Percentiles rank a stretch among this genome's conserved stretches.
These are phyloP conservation scores for Flaveria sonorensis DNA, from an alignment of 129 eudicot species.

Conservation along the genomic window DNA sequence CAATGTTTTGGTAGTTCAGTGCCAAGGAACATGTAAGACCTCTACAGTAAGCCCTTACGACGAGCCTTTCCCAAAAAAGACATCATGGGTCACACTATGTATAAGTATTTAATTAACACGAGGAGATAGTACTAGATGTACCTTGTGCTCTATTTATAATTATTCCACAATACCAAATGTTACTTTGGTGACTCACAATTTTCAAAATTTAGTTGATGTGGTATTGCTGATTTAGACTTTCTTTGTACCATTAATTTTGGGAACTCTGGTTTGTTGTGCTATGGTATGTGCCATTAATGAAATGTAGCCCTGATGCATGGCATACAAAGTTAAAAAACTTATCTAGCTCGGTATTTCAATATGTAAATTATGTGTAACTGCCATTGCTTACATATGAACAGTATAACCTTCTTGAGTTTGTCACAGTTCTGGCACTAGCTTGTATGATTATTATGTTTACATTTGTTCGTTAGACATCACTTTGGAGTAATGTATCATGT, in stretches of 20 bases:
- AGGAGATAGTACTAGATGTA: slow-evolving; percentile 4
- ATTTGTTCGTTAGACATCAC: slow-evolving; percentile 9
- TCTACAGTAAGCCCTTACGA: slow-evolving; percentile 15
- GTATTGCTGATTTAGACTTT: slow-evolving; percentile 12
- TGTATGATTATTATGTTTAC: slow-evolving; percentile 19
- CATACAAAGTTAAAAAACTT: neutral
- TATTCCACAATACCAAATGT: neutral
- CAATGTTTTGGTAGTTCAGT: neutral
- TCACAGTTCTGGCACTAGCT: neutral
- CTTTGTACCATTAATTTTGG: neutral
- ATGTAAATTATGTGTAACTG: slow-evolving; percentile 6
- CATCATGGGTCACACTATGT: slow-evolving; percentile 7
- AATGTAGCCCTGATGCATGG: neutral
- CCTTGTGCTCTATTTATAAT: slow-evolving; percentile 8
- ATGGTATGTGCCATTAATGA: neutral
- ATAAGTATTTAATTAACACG: neutral
- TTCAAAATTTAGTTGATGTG: slow-evolving; percentile 7
- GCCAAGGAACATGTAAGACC: slow-evolving; percentile 25
- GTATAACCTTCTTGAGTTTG: slow-evolving; percentile 6
- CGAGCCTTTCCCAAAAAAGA: neutral
- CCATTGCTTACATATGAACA: slow-evolving; percentile 11
- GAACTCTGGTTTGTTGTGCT: slow-evolving; percentile 2
- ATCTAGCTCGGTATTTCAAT: neutral
- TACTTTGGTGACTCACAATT: slow-evolving; percentile 7
- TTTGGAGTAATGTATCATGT: slow-evolving; percentile 15